Evolutionary conservation across 768 basidiomycete genomes (phyloP).

Genomic region (Mycena pura): DNA sequence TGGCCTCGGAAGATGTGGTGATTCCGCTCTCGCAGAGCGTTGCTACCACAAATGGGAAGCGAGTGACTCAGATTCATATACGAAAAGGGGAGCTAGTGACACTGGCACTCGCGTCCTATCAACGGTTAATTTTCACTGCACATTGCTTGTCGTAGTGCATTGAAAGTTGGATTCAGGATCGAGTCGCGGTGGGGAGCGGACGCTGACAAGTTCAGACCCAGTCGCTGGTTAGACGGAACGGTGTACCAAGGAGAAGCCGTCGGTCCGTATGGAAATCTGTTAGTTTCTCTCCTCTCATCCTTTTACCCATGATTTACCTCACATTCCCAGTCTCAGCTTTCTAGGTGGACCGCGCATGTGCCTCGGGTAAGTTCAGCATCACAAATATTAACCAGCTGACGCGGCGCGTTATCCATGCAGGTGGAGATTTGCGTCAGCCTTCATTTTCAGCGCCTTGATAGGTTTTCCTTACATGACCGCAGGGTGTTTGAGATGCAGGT

Average conservation of each 20-base stretch:
- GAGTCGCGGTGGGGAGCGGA: slow-evolving; percentile 14
- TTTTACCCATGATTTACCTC: neutral
- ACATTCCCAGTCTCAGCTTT: slow-evolving; percentile 2
- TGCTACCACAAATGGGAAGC: neutral
- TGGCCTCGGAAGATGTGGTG: neutral
- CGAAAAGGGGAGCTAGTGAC: slow-evolving; percentile 5
- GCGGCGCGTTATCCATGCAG: neutral
- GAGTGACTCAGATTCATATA: neutral
- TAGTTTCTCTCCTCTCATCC: neutral
- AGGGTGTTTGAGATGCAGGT: slow-evolving; percentile 10
- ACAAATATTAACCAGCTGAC: neutral
- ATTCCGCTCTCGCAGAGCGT: slow-evolving; percentile 5
- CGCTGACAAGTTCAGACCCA: slow-evolving; percentile 9
- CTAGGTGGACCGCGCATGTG: slow-evolving; percentile 9
- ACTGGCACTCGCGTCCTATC: neutral
- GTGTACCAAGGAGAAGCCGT: neutral
- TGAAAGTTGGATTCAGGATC: neutral
- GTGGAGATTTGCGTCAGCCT: slow-evolving; percentile 13
- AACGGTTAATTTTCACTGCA: too few species aligned
- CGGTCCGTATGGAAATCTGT: slow-evolving; percentile 23
- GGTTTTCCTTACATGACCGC: neutral
- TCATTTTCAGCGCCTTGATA: too few species aligned
- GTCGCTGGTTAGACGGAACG: neutral
- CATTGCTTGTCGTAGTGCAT: too few species aligned
- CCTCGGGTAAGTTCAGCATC: slow-evolving; percentile 3